Evolutionary conservation across 768 basidiomycete species (phyloP), one percentile per base, ranked within the genome.

Genomic region (Pholiota microspora): DNA sequence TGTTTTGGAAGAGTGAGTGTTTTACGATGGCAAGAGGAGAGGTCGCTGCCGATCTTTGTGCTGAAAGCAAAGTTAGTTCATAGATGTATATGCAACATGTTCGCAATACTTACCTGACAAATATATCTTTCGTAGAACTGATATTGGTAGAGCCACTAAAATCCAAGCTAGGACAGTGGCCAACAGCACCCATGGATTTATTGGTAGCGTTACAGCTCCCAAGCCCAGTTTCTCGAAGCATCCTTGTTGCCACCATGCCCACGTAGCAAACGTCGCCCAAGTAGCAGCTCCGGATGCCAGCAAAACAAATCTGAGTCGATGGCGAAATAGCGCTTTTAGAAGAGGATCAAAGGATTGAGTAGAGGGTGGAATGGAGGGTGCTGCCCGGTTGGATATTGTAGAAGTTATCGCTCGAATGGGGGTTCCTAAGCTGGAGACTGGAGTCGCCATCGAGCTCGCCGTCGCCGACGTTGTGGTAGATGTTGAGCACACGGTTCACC

Each of bases 341-440:
- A 83, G 77, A 7, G 87, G 87, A 58, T 88, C 85, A 64, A 84
- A 91, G 1, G 75, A 69, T 59, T 83, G 78, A 4, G 77, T 69
- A 1, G 88, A 67, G 0, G 84, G 75, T 0, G 86, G 85, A 4
- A 89, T 69, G 1, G 77, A 70, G 0, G 82, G 81, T 1, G 84
- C 69, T 0, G 82, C 70, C 47, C 80, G 80, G n/a, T 76, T 70
- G 1, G 71, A 58, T 5, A 81, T 66, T 2, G 68, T 73, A 1
- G 77, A 76, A 0, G 73, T 71, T 27, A 80, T 79, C 2, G 84
- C 84, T 56, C 78, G 74, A 13, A 79, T 69, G 6, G 81, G 78
- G 13, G 76, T 71, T 50, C 38, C 47, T 28, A 63, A 61, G 10
- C 57, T 65, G 28, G 46, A 34, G 45, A 44, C 49, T 24, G 65